These are phyloP conservation scores for Phytophthora capsici DNA, from an alignment of 352 stramenopile genomes.

Conservation along the genomic window DNA sequence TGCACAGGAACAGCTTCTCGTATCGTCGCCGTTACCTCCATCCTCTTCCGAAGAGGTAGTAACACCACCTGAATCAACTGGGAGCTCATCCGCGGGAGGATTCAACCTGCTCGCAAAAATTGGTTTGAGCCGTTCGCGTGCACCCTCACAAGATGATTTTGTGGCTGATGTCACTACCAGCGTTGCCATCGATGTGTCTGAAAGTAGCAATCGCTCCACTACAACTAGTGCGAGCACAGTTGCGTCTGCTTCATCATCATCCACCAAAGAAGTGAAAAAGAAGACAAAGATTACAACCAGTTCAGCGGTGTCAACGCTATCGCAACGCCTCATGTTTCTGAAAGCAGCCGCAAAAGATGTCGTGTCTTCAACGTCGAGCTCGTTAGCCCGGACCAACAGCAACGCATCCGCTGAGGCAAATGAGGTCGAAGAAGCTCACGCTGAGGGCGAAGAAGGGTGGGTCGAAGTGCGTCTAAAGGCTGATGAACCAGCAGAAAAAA, in stretches of 20 bases:
- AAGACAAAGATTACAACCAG: constrained; percentile 39
- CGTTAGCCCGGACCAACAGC: constrained; percentile 21
- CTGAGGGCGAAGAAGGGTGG: constrained; percentile 75
- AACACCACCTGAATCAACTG: constrained; percentile 12
- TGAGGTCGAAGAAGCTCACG: constrained; percentile 37
- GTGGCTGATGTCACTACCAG: constrained; percentile 11
- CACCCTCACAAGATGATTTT: constrained; percentile 44
- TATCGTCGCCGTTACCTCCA: constrained; percentile 39
- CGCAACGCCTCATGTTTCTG: constrained; percentile 67
- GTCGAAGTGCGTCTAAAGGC: constrained; percentile 71
- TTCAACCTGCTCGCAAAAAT: constrained; percentile 67
- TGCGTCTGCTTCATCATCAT: constrained; percentile 8
- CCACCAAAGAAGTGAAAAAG: constrained; percentile 15
- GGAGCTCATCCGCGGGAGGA: constrained; percentile 24
- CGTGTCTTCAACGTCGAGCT: constrained; percentile 45
- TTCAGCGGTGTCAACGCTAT: constrained; percentile 56
- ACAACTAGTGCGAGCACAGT: constrained; percentile 1
- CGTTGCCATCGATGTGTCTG: constrained; percentile 4
- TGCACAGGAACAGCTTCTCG: constrained; percentile 75
- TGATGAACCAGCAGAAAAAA: constrained; percentile 60
- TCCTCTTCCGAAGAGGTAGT: constrained; percentile 5
- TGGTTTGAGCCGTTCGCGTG: constrained; percentile 45
- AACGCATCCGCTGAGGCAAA: constrained; percentile 15
- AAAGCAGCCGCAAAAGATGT: constrained; percentile 77
- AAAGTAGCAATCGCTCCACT: constrained; percentile 4